Evolutionary conservation across 2,329 filamentous ascomycete genomes (phyloP).

Genomic region (Botrytis byssoidea): DNA sequence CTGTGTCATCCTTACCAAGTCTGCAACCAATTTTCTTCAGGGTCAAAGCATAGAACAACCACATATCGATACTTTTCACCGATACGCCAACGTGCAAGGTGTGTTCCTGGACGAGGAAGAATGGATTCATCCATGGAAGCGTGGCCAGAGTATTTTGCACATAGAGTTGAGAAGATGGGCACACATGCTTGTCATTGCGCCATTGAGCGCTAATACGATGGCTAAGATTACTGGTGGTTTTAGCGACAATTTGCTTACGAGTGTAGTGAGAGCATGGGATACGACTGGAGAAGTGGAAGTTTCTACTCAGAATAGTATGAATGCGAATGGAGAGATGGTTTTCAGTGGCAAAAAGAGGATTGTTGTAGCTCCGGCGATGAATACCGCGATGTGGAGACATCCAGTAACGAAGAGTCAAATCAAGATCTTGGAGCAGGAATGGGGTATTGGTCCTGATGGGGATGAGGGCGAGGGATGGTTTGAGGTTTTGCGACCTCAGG

Average conservation of each 20-base stretch:
- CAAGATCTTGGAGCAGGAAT: conserved; percentile 67
- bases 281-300: conserved; percentile 41
- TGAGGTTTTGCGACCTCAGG: conserved; percentile 68
- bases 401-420: conserved; percentile 76
- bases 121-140: conserved; percentile 75
- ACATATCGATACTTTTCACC: conserved; percentile 55
- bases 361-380: conserved; percentile 80
- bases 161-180: conserved; percentile 86
- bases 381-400: conserved; percentile 86
- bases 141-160: conserved; percentile 79
- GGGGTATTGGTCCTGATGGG: conserved; percentile 61
- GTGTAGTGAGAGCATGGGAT: conserved; percentile 85
- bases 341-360: conserved; percentile 59
- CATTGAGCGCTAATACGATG: conserved; percentile 79
- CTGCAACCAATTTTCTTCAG: conserved; percentile 71
- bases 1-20: conserved; percentile 76
- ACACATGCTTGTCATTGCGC: conserved; percentile 75
- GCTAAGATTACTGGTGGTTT: conserved; percentile 81
- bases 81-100: conserved; percentile 70
- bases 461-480: conserved; percentile 66
- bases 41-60: conserved; percentile 80
- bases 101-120: conserved; percentile 85
- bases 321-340: conserved; percentile 15
- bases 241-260: conserved; percentile 72
- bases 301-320: conserved; percentile 15